Base-by-base conservation (phyloP, 1,139 yeast species). In the Kodamaea sp. region DNA sequence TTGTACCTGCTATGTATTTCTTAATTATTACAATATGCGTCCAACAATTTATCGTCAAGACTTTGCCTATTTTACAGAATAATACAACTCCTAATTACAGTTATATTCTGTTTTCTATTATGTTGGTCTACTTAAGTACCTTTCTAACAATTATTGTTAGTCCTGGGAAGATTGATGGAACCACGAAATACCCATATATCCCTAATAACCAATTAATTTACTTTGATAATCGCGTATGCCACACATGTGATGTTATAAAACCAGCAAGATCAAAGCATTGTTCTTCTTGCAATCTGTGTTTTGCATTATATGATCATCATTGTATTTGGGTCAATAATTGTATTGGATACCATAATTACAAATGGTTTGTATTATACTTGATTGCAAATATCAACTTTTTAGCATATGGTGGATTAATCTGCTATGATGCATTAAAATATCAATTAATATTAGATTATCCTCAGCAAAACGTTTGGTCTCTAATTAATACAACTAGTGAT, bases 271-370 rank as follows among this genome's bases (percentile, higher is more conserved):
- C 95, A 8, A 89, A 87, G 54, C 98, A 92, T 60, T 92, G 98
- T 57, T 71, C 83, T 3, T 68, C 74, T 8, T 92, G 97, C 58
- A 70, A 73, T 36, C 52, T 60, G 23, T 92, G 98, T 57, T 68
- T 84, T 4, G 64, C 81, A 27, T 56, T 84, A 44, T 79, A 75
- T 50, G 98, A 92, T 57, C 98, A 92, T 57, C 97, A 92, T 62
- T 92, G 98, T 56, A 62, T 88, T n/a, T 92, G 97, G 96, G 65
- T 90, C 42, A 90, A 90, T 62, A 89, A 86, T 54, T 92, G 97
- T 60, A 76, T 92, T 26, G 97, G 97, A 0, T 73, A 73, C 51
- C 70, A 77, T 37, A 92, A 92, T 54, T 85, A 79, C 60, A 66
- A 75, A 33, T 86, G 81, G 74, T 92, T 92, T 54, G 52, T 85